Evolutionary conservation across 1,284 basidiomycete genomes (phyloP).

Genomic region (Pterula multifida): DNA sequence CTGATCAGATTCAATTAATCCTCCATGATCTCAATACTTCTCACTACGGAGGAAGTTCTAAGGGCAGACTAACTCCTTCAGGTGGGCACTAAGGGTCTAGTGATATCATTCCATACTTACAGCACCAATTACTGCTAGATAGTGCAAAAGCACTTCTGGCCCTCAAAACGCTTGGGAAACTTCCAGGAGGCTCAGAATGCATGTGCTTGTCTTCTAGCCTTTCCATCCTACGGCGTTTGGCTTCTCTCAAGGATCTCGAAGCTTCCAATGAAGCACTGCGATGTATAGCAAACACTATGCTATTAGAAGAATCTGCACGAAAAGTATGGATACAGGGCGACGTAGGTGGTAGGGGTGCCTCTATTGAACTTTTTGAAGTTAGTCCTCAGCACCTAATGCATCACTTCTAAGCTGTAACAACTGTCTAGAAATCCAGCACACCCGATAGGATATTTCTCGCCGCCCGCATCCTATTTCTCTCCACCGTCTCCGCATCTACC

Average conservation of each 20-base stretch:
- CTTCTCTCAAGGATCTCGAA: conserved; percentile 32
- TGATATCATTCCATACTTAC: conserved; percentile 4
- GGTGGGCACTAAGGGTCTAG: conserved; percentile 24
- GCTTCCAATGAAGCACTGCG: conserved; percentile 59
- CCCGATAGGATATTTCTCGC: conserved; percentile 62
- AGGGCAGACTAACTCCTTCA: conserved; percentile 34
- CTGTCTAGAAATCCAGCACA: conserved; percentile 40
- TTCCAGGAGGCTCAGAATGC: conserved; percentile 54
- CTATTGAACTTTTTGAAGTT: conserved; percentile 51
- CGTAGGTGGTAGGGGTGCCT: conserved; percentile 20
- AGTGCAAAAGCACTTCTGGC: conserved; percentile 52
- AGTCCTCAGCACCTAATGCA: conserved; percentile 11
- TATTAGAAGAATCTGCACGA: conserved; percentile 55
- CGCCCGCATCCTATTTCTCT: conserved; percentile 65
- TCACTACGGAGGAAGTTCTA: conserved; percentile 11
- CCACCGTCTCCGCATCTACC: conserved; percentile 36
- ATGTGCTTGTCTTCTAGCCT: conserved; percentile 45
- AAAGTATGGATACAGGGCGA: conserved; percentile 19
- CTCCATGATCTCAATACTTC: conserved; percentile 44
- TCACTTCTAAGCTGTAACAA: conserved; percentile 3
- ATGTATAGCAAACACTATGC: conserved; percentile 64
- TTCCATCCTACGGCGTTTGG: conserved; percentile 37
- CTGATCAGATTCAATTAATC: conserved; percentile 40
- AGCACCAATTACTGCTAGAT: conserved; percentile 24
- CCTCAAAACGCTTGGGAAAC: conserved; percentile 66